phyloP scores from a whole-genome alignment of 2,329 filamentous ascomycete genomes.

The Paecilomyces fulvus region DNA sequence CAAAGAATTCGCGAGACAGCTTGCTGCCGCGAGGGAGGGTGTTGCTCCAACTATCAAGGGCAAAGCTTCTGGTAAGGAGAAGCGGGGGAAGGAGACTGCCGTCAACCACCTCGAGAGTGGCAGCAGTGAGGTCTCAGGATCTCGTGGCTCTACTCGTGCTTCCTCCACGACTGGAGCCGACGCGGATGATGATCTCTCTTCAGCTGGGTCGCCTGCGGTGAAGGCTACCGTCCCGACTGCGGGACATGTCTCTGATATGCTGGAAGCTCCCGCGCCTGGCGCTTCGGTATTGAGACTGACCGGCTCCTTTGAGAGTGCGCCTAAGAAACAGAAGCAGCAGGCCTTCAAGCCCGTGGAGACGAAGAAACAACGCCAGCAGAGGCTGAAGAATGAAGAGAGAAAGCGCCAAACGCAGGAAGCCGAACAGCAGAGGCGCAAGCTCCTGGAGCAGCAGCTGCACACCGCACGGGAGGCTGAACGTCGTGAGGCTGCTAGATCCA shows the following conservation, averaged over 20 bases:
- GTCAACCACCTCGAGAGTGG: constrained; percentile 46
- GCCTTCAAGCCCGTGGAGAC: constrained; percentile 62
- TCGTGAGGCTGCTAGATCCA: constrained; percentile 54
- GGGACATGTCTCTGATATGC: constrained; percentile 81
- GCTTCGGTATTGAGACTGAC: constrained; percentile 74
- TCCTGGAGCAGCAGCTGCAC: constrained; percentile 76
- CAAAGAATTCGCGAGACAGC: constrained; percentile 67
- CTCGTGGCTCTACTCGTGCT: constrained; percentile 46
- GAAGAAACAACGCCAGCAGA: constrained; percentile 94
- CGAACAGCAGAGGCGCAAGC: constrained; percentile 66
- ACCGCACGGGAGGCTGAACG: constrained; percentile 74
- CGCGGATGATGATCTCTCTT: constrained; percentile 72
- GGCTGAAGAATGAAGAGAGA: constrained; percentile 74
- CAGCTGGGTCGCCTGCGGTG: constrained; percentile 56
- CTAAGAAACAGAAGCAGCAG: constrained; percentile 53
- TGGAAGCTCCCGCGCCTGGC: constrained; percentile 60
- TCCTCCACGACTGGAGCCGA: constrained; percentile 67
- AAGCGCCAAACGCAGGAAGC: constrained; percentile 67
- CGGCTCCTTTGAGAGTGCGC: constrained; percentile 49
- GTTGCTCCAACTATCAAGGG: constrained; percentile 43
- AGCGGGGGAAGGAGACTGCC: constrained; percentile 62
- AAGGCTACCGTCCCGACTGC: constrained; percentile 34
- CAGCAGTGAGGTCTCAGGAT: constrained; percentile 31
- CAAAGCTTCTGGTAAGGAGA: constrained; percentile 49
- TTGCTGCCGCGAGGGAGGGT: constrained; percentile 63